Evolutionary conservation across 257 asterid species (phyloP).

Genomic region (Buddleja alternifolia): DNA sequence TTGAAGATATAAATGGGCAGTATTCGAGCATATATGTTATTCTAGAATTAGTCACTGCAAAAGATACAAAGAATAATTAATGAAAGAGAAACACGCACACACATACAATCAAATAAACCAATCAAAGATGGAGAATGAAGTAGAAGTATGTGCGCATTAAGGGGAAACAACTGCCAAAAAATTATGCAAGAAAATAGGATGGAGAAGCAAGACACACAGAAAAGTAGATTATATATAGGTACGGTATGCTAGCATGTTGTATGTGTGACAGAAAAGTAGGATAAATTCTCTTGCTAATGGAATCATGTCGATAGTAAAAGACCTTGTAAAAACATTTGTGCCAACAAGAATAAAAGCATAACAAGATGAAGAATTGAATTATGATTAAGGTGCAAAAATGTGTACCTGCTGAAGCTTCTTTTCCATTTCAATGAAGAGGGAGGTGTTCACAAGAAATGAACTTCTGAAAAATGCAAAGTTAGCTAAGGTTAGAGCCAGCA

Average conservation of each 20-base stretch:
- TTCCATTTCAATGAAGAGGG: too few relatives aligned
- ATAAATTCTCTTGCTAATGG: neutral
- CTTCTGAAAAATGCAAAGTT: too few relatives aligned
- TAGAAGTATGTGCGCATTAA: neutral
- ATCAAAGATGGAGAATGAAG: constrained; percentile 6
- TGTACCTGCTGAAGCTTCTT: too few relatives aligned
- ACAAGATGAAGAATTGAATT: neutral
- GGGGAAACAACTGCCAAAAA: neutral
- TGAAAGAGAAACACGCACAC: neutral
- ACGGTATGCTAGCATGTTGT: neutral
- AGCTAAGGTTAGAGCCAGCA: neutral
- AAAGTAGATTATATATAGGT: constrained; percentile 14
- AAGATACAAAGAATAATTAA: neutral
- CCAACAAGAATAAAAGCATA: neutral
- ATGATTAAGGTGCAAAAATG: too few relatives aligned
- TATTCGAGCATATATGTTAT: constrained; percentile 8
- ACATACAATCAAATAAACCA: constrained; percentile 2
- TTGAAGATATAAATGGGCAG: constrained; percentile 4
- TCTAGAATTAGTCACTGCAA: constrained; percentile 1
- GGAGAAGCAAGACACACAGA: neutral
- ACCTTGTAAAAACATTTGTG: constrained; percentile 14
- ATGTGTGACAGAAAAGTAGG: too few relatives aligned
- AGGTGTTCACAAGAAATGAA: too few relatives aligned
- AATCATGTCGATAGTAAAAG: too few relatives aligned
- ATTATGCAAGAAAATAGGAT: neutral